A percentile compares a stretch with the other conserved stretches of the same genome.
Evolutionary conservation across 345 rosid species (phyloP).

Genomic region (Rhizophora mangle): DNA sequence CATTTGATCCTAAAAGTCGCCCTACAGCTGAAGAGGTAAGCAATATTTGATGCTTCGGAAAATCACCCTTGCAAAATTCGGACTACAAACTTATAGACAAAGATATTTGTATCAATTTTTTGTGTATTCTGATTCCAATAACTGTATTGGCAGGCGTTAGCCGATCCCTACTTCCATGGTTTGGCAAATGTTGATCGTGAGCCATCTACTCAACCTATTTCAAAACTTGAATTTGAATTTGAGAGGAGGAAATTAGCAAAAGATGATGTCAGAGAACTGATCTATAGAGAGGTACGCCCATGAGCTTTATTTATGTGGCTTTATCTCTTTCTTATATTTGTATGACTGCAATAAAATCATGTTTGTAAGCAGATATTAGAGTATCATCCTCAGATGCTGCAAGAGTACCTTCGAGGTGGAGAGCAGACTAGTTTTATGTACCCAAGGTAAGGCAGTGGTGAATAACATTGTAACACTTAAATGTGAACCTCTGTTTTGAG

Average conservation of each 20-base stretch:
- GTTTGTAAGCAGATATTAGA: slow-evolving; percentile 68
- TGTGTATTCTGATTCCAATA: slow-evolving; percentile 1
- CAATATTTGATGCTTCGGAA: background rate
- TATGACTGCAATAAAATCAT: slow-evolving; percentile 6
- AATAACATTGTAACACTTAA: background rate
- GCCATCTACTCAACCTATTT: slow-evolving; percentile 83
- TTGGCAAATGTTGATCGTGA: slow-evolving; percentile 84
- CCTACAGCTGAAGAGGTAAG: slow-evolving; percentile 81
- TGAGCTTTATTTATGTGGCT: slow-evolving; percentile 13
- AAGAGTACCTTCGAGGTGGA: slow-evolving; percentile 90
- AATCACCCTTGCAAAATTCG: background rate
- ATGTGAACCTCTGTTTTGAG: background rate
- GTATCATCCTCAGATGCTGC: slow-evolving; percentile 97
- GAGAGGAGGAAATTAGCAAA: slow-evolving; percentile 90
- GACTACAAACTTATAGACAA: background rate
- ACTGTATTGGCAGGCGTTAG: slow-evolving; percentile 60
- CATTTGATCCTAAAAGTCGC: slow-evolving; percentile 98
- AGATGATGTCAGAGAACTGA: slow-evolving; percentile 95
- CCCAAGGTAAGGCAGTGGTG: slow-evolving; percentile 52
- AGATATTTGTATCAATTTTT: background rate
- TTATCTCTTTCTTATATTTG: slow-evolving; percentile 4
- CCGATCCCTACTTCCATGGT: slow-evolving; percentile 86
- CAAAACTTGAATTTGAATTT: slow-evolving; percentile 96
- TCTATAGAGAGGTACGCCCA: slow-evolving; percentile 78
- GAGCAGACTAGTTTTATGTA: slow-evolving; percentile 96